Base-by-base conservation (phyloP, 352 stramenopile genomes). In the Phytopythium helicoides region DNA sequence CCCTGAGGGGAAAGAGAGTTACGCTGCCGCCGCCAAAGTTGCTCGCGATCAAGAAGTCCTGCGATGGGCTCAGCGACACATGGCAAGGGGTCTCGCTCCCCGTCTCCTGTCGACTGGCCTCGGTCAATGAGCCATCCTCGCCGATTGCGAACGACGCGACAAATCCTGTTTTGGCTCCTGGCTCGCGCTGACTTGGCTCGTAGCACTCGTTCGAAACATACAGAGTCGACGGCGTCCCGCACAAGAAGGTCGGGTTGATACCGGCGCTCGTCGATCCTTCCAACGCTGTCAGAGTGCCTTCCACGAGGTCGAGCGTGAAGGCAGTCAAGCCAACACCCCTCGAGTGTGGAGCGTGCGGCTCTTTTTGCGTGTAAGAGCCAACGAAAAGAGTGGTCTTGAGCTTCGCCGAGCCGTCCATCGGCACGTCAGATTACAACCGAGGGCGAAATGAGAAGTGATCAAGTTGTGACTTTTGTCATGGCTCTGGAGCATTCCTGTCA, bases 361-460 rank as follows among this genome's bases (percentile, higher is more conserved):
- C 76, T 55, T 80, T 80, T 49, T 80, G 81, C 46, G 84, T 90
- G 64, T 94, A 94, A 16, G 81, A 92, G 54, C 84, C 84, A n/a
- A 92, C 81, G 41, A 89, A 88, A 2, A 94, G 62, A 18, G 72
- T 77, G 26, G 28, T 9, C 28, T 33, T 33, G 28, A 5, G 28
- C 5, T 33, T 33, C 28, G 28, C 9, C 9, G 9, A 33, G 28
- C 5, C 28, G 28, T 5, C 9, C 28, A 33, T 33, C 28, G 28
- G 46, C 46, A n/a, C n/a, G n/a, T n/a, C n/a, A n/a, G n/a, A n/a
- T n/a, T n/a, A n/a, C n/a, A n/a, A n/a, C n/a, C n/a, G n/a, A n/a
- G n/a, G n/a, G n/a, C n/a, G n/a, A n/a, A n/a, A n/a, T n/a, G n/a
- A n/a, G n/a, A n/a, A n/a, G n/a, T n/a, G n/a, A n/a, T n/a, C n/a